These are phyloP conservation scores for Talaromyces sp. DNA, from an alignment of 2,329 filamentous ascomycete species.

Conservation along the genomic window DNA sequence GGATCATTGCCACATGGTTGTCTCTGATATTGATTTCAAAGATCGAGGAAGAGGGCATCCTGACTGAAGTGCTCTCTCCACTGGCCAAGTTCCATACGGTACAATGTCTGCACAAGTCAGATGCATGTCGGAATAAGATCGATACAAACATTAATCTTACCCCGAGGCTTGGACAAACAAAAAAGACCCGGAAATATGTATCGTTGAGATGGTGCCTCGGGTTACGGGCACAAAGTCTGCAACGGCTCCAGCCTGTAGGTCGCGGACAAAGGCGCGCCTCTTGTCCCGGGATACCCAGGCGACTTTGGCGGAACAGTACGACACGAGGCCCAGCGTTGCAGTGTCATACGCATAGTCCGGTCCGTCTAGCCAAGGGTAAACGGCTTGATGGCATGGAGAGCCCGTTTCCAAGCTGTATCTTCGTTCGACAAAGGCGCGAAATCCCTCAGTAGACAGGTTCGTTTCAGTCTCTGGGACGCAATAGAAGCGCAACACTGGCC, in stretches of 20 bases:
- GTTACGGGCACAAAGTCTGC: conserved; percentile 3
- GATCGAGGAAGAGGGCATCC: conserved; percentile 3
- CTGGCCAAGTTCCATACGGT: conserved; percentile 4
- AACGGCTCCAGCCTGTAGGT: not conserved
- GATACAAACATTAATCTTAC: not conserved
- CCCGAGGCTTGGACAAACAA: conserved; percentile 2
- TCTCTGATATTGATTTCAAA: conserved; percentile 1
- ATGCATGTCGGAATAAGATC: not conserved
- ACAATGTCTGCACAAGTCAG: conserved; percentile 2
- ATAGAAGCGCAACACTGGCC: conserved; percentile 16
- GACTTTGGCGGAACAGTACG: conserved; percentile 5
- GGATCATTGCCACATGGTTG: not conserved
- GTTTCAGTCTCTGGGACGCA: not conserved
- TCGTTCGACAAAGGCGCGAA: not conserved
- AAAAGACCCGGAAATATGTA: conserved; percentile 2
- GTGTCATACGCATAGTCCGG: not conserved
- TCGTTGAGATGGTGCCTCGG: not conserved
- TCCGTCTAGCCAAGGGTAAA: not conserved
- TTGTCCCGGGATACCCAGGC: conserved; percentile 7
- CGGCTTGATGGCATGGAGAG: not conserved
- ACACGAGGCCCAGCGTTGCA: not conserved
- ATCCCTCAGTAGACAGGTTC: not conserved
- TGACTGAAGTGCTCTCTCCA: not conserved
- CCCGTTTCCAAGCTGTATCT: conserved; percentile 1
- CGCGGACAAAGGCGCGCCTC: not conserved